A percentile compares a stretch with the other conserved stretches of the same genome.
Evolutionary conservation across 208 protist species (phyloP).

Genomic region (Trypanosoma congolense): DNA sequence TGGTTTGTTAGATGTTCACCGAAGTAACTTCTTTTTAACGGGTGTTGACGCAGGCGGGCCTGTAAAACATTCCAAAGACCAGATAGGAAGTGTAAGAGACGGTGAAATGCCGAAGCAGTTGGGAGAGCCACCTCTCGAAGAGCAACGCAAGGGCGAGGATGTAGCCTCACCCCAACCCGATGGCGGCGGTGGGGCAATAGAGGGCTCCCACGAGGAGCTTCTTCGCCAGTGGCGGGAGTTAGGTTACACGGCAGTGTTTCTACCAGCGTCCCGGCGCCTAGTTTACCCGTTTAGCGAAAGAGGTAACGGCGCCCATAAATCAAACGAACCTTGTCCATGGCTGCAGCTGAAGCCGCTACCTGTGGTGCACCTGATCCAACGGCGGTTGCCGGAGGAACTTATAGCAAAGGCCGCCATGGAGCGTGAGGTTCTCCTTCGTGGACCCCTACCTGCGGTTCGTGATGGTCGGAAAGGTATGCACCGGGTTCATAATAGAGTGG

Average conservation of each 20-base stretch:
- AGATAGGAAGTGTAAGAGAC: not conserved
- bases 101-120: not conserved
- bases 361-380: conserved; percentile 59
- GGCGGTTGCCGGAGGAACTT: conserved; percentile 17
- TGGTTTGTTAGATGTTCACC: not conserved
- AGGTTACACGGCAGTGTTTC: conserved; percentile 69
- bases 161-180: conserved; percentile 4
- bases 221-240: conserved; percentile 61
- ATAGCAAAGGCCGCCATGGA: not conserved
- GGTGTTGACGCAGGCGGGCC: conserved; percentile 8
- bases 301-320: not conserved
- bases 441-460: not conserved
- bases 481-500: no score
- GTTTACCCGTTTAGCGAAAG: conserved; percentile 8
- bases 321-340: conserved; percentile 21
- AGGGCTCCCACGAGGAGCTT: conserved; percentile 14
- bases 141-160: conserved; percentile 4
- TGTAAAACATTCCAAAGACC: not conserved
- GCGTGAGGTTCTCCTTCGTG: not conserved
- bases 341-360: conserved; percentile 46
- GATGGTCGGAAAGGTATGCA: not conserved
- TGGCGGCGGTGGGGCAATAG: conserved; percentile 5
- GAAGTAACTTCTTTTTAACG: conserved; percentile 20
- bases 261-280: conserved; percentile 25
- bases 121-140: not conserved